phyloP scores from a whole-genome alignment of 495 filamentous ascomycete species.

The Antarctomyces pellizariae region DNA sequence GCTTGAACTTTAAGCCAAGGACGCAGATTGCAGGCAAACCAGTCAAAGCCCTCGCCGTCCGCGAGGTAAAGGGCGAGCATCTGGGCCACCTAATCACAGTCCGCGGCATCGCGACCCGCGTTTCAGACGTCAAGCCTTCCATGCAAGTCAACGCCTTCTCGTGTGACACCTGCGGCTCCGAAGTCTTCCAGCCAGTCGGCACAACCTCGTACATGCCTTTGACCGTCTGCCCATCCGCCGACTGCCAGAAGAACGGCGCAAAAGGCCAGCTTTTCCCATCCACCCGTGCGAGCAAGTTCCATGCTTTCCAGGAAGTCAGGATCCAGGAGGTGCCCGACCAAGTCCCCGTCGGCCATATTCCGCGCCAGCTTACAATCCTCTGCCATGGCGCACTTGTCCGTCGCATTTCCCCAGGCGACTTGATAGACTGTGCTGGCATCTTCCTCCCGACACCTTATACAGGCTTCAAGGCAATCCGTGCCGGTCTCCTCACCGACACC shows the following conservation, averaged over 20 bases:
- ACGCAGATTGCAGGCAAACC: conserved; percentile 44
- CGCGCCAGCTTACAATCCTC: conserved; percentile 66
- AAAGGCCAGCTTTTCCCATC: conserved; percentile 86
- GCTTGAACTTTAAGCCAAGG: conserved; percentile 81
- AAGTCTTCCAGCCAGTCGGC: conserved; percentile 91
- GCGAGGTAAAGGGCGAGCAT: conserved; percentile 78
- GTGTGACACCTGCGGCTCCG: conserved; percentile 85
- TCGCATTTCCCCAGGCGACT: conserved; percentile 76
- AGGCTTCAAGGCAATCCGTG: conserved; percentile 88
- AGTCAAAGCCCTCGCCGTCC: conserved; percentile 75
- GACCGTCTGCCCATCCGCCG: conserved; percentile 59
- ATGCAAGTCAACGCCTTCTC: conserved; percentile 93
- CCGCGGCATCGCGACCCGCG: conserved; percentile 80
- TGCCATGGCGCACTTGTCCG: conserved; percentile 72
- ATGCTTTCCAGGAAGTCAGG: conserved; percentile 96
- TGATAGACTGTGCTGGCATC: conserved; percentile 80
- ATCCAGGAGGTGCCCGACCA: conserved; percentile 97
- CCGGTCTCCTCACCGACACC: conserved; percentile 84
- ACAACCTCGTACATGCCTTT: conserved; percentile 78
- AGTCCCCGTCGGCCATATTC: conserved; percentile 93
- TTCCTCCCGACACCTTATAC: conserved; percentile 96
- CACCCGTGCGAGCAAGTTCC: conserved; percentile 83
- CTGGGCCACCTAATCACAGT: conserved; percentile 85
- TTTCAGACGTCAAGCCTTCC: conserved; percentile 95
- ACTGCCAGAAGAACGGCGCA: conserved; percentile 74